Evolutionary conservation across 768 basidiomycete genomes (phyloP), one percentile per base, ranked within the genome.

Genomic region (Mycena vulgaris): DNA sequence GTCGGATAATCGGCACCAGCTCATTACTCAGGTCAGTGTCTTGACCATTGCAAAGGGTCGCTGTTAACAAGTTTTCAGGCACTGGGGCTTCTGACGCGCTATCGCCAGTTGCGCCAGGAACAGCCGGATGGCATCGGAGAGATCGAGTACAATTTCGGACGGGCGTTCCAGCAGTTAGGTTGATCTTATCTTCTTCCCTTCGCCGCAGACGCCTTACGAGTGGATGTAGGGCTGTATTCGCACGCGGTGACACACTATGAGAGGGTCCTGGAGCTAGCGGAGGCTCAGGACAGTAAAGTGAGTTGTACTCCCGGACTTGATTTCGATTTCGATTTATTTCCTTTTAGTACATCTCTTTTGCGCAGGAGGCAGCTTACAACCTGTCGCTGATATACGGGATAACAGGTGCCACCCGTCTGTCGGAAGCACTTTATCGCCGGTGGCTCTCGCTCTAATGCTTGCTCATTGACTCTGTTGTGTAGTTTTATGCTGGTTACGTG

Each of bases 1-100:
- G 79, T 90, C 93, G 11, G 97, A 99, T 81, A 99, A 99, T 78
- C 84, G 96, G 47, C 94, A 98, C 77, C 94, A 97, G 77, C 87
- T 96, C 69, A 88, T 98, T 48, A 87, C 92, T 7, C 95, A 96
- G 75, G 85, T 84, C 45, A 6, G 61, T 68, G 30, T 47, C 30
- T 10, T 23, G 52, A 31, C 17, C 28, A 17, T 55, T 10, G 23
- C 23, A 25, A 17, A 1, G 23, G 9, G 49, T 6, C 25, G 45
- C 4, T 16, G 25, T 27, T 47, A 31, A 49, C 21, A 13, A 17
- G 33, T 21, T 21, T 28, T 3, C 52, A 73, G 68, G 61, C 55
- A n/a, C 87, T 97, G 86, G 95, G 93, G 0, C 96, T 96, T 79
- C 81, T 99, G 28, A 86, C 92, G 0, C 60, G 33, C 10, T 68